phyloP scores from a whole-genome alignment of 768 basidiomycete genomes.

The Phaeotremella fagi region DNA sequence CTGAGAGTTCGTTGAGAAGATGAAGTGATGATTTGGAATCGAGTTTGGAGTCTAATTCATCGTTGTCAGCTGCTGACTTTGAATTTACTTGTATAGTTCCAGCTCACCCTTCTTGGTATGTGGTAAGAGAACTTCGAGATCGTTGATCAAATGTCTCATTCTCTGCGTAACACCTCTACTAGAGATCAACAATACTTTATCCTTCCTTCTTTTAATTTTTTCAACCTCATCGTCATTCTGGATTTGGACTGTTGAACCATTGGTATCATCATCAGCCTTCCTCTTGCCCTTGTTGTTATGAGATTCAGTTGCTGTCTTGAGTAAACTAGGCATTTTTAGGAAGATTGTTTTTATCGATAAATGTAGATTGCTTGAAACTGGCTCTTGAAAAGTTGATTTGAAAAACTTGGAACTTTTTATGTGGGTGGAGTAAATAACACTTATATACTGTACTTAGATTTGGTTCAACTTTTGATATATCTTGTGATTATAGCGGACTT shows the following conservation, averaged over 20 bases:
- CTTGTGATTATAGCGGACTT: too few relatives aligned
- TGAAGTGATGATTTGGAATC: conserved; percentile 93
- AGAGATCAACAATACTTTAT: conserved; percentile 84
- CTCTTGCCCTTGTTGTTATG: conserved; percentile 19
- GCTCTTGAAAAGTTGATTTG: too few relatives aligned
- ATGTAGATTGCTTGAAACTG: too few relatives aligned
- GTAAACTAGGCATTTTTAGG: conserved; percentile 25
- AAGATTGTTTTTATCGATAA: too few relatives aligned
- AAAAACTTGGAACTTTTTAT: too few relatives aligned
- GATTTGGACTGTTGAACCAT: neutral
- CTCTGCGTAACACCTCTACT: conserved; percentile 92
- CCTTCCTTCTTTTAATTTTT: conserved; percentile 66
- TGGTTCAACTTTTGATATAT: too few relatives aligned
- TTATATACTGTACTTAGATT: too few relatives aligned
- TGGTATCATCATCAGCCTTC: conserved; percentile 2
- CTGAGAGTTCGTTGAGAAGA: conserved; percentile 90
- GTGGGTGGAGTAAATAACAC: too few relatives aligned
- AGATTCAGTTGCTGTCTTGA: conserved; percentile 22
- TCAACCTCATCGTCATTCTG: neutral
- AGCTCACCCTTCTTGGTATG: conserved; percentile 90
- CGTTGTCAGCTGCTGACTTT: neutral
- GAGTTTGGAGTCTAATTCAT: conserved; percentile 76
- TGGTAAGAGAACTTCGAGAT: conserved; percentile 80
- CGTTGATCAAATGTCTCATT: conserved; percentile 96
- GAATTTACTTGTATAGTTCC: neutral